phyloP scores from a whole-genome alignment of 208 protist genomes.

The Herpetomonas samuelpessoai region DNA sequence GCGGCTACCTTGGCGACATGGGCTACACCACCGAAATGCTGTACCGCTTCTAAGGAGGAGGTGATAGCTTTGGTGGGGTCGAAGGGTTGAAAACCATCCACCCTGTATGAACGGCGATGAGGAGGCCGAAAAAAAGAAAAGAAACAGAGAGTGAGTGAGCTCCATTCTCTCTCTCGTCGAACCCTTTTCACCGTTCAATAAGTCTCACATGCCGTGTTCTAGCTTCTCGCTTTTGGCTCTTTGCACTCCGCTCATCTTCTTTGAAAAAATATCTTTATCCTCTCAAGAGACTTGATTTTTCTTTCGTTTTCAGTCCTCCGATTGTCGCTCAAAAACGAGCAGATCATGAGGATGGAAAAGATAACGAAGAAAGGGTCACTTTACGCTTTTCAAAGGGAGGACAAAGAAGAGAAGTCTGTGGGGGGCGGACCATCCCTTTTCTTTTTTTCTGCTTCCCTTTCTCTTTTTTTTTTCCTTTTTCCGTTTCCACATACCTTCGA shows the following conservation, averaged over 20 bases:
- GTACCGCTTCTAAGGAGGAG: constrained; percentile 70
- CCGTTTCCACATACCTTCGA: background rate
- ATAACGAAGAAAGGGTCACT: no score
- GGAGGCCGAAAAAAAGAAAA: background rate
- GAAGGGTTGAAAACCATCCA: background rate
- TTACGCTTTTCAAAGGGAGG: no score
- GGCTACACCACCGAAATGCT: constrained; percentile 83
- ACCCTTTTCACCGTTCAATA: no score
- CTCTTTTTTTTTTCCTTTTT: background rate
- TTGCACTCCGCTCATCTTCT: background rate
- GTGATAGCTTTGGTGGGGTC: background rate
- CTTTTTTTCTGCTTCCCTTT: constrained; percentile 4
- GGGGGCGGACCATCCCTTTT: no score
- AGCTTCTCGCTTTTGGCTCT: no score
- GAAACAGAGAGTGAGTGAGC: background rate
- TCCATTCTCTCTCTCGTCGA: background rate
- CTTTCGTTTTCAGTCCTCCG: constrained; percentile 10
- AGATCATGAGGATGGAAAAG: background rate
- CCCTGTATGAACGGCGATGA: background rate
- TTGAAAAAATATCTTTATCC: background rate
- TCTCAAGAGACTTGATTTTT: background rate
- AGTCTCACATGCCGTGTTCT: no score
- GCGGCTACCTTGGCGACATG: constrained; percentile 62
- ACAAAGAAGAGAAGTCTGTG: no score
- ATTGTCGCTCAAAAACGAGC: background rate